Percentiles rank a stretch among this genome's conserved stretches.
Conservation (phyloP, 78 protist genomes). For the Speleostelium caveatum region DNA sequence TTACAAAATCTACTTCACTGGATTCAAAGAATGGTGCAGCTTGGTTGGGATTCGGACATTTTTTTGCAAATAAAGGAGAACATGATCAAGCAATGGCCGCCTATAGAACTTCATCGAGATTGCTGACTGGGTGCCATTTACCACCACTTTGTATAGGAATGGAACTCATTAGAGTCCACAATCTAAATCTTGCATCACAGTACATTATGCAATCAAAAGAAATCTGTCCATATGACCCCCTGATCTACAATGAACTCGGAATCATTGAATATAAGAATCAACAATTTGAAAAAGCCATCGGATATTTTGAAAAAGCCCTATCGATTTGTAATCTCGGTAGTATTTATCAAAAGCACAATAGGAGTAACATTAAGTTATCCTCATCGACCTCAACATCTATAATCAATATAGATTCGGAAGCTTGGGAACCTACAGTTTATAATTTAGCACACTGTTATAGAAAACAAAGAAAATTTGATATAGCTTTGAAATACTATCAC, state of each 20-base stretch:
- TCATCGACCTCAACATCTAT: neutral
- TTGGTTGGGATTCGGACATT: slow-evolving; percentile 83
- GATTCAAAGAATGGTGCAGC: slow-evolving; percentile 44
- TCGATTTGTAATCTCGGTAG: slow-evolving; percentile 17
- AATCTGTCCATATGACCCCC: slow-evolving; percentile 75
- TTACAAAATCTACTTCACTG: slow-evolving; percentile 49
- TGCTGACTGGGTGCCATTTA: slow-evolving; percentile 65
- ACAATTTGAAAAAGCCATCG: slow-evolving; percentile 24
- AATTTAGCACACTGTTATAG: slow-evolving; percentile 78
- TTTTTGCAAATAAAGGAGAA: slow-evolving; percentile 64
- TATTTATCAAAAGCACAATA: neutral
- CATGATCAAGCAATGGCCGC: slow-evolving; percentile 84
- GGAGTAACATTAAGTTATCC: neutral
- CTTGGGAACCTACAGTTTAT: slow-evolving; percentile 70
- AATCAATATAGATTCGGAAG: neutral
- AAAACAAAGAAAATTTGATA: slow-evolving; percentile 15
- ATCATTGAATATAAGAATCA: slow-evolving; percentile 46
- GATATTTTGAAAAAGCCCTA: slow-evolving; percentile 18
- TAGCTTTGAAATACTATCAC: slow-evolving; percentile 45
- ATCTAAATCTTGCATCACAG: slow-evolving; percentile 66
- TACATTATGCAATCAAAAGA: slow-evolving; percentile 41
- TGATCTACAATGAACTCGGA: slow-evolving; percentile 77
- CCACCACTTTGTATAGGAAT: slow-evolving; percentile 67
- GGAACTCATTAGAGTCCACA: slow-evolving; percentile 75
- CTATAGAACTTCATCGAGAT: slow-evolving; percentile 71